A percentile compares a stretch with the other conserved stretches of the same genome.
Conservation (phyloP, 2,329 filamentous ascomycete species). For the Cladosporium halotolerans region DNA sequence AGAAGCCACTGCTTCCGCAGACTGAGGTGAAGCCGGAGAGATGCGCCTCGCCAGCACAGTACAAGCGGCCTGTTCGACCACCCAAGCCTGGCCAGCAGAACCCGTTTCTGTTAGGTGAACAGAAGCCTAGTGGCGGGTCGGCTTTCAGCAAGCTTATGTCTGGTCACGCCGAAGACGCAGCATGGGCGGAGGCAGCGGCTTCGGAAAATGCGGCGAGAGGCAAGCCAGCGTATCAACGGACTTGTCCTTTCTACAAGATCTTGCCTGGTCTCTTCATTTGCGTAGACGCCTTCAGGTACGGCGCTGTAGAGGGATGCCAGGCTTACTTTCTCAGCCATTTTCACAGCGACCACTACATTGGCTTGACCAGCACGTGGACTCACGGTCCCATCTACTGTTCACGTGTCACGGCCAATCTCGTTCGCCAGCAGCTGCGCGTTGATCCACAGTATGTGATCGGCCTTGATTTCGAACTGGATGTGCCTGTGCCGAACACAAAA, state of each 20-base stretch:
- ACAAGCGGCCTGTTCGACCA: slow-evolving; percentile 58
- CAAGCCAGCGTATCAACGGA: slow-evolving; percentile 79
- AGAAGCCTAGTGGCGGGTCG: slow-evolving; percentile 45
- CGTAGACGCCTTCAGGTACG: slow-evolving; percentile 94
- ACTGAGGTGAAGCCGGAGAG: slow-evolving; percentile 16
- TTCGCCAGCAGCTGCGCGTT: slow-evolving; percentile 78
- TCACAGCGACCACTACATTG: slow-evolving; percentile 95
- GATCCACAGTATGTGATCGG: slow-evolving; percentile 79
- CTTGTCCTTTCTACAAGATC: slow-evolving; percentile 98
- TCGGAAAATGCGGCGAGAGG: slow-evolving; percentile 71
- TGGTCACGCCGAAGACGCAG: slow-evolving; percentile 78
- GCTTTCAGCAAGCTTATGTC: slow-evolving; percentile 95
- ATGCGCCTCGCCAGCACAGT: slow-evolving; percentile 45
- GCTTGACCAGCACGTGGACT: slow-evolving; percentile 77
- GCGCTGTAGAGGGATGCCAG: slow-evolving; percentile 82
- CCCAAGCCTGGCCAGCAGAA: slow-evolving; percentile 75
- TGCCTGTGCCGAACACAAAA: slow-evolving; percentile 76
- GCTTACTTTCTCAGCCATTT: slow-evolving; percentile 98
- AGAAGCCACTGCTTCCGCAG: slow-evolving; percentile 12
- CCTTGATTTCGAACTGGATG: slow-evolving; percentile 79
- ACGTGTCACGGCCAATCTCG: slow-evolving; percentile 81
- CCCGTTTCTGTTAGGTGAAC: slow-evolving; percentile 58
- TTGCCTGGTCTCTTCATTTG: slow-evolving; percentile 88
- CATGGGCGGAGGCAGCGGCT: slow-evolving; percentile 82
- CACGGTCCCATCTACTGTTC: slow-evolving; percentile 98